Conservation (phyloP, 352 stramenopile species). For the Globisporangium abappressorium region DNA sequence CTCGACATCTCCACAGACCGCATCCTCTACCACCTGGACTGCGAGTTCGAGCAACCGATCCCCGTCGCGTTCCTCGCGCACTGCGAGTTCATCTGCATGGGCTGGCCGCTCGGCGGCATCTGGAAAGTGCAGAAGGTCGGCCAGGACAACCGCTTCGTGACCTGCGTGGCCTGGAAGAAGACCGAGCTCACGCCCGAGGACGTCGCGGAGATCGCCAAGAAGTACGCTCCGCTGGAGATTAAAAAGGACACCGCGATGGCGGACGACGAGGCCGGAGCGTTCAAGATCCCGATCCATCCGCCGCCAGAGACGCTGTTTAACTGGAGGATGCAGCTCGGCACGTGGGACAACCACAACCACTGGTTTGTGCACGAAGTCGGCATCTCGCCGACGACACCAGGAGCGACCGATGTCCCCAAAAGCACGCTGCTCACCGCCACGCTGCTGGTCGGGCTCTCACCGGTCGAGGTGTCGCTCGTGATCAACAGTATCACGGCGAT, state of each 20-base stretch:
- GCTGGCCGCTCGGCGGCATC: conserved; percentile 46
- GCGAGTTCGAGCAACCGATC: conserved; percentile 40
- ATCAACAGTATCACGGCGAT: conserved; percentile 38
- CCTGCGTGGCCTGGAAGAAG: conserved; percentile 50
- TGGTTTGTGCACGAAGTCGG: conserved; percentile 56
- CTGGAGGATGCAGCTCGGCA: conserved; percentile 58
- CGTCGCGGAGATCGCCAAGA: conserved; percentile 35
- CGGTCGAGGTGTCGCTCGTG: conserved; percentile 31
- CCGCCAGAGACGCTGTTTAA: conserved; percentile 34
- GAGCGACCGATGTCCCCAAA: not conserved
- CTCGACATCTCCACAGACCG: conserved; percentile 49
- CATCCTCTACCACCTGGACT: conserved; percentile 43
- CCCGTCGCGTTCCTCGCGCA: conserved; percentile 29
- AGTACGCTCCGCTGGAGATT: conserved; percentile 21
- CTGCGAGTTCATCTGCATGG: conserved; percentile 42
- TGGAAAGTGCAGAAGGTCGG: conserved; percentile 43
- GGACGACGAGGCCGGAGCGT: not conserved
- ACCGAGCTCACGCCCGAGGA: conserved; percentile 45
- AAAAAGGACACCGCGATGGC: not conserved
- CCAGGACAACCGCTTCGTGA: conserved; percentile 28
- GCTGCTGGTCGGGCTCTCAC: conserved; percentile 23
- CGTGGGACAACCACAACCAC: conserved; percentile 36
- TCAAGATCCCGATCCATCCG: not conserved
- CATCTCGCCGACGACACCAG: conserved; percentile 12
- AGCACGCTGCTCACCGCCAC: conserved; percentile 5